Percentiles rank a stretch among this genome's conserved stretches.
Evolutionary conservation across 2,329 filamentous ascomycete genomes (phyloP).

Genomic region (Cadophora malorum): DNA sequence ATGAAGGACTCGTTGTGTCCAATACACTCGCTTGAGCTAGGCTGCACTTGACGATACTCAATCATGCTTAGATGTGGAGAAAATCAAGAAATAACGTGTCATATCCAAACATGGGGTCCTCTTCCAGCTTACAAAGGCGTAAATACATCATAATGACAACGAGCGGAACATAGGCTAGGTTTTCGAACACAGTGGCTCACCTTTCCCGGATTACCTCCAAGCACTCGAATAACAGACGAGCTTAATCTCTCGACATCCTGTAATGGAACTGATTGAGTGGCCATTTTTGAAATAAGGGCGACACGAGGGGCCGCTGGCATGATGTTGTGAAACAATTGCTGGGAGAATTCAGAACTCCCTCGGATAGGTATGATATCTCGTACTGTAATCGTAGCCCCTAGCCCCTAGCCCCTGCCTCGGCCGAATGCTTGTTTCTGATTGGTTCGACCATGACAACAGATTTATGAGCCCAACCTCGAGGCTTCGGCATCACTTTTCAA

Average conservation of each 20-base stretch:
- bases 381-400: background rate
- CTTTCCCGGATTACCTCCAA: slow-evolving; percentile 92
- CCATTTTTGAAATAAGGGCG: slow-evolving; percentile 39
- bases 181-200: slow-evolving; percentile 48
- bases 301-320: background rate
- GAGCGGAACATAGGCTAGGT: background rate
- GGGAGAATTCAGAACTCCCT: background rate
- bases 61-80: background rate
- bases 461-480: slow-evolving; percentile 14
- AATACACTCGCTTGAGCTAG: no score
- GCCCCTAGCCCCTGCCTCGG: slow-evolving; percentile 11
- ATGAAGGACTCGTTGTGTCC: no score
- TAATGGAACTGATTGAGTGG: slow-evolving; percentile 50
- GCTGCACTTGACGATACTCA: background rate
- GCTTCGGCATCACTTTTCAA: slow-evolving; percentile 5
- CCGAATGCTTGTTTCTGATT: background rate
- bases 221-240: slow-evolving; percentile 78
- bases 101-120: background rate
- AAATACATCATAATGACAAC: background rate
- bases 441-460: background rate
- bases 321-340: background rate
- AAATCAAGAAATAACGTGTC: background rate
- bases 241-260: slow-evolving; percentile 80
- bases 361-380: background rate
- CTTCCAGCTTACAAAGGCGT: background rate